phyloP scores from a whole-genome alignment of 768 basidiomycete species.

The Suillus variegatus region DNA sequence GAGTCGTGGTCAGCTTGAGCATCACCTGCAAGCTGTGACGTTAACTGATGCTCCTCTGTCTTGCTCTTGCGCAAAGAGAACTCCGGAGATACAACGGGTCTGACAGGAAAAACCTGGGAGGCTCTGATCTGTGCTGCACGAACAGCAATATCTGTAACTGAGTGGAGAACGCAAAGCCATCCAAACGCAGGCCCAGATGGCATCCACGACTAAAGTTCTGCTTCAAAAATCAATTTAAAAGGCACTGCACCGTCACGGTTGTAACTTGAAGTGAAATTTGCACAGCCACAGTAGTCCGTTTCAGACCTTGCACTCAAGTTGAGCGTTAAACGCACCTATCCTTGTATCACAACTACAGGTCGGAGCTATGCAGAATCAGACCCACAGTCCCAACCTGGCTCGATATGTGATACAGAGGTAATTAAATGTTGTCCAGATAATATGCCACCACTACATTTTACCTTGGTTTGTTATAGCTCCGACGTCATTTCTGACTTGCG shows the following conservation, averaged over 20 bases:
- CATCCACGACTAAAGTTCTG: slow-evolving; percentile 38
- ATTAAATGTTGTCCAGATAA: slow-evolving; percentile 1
- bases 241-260: background rate
- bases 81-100: background rate
- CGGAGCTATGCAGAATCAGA: slow-evolving; percentile 18
- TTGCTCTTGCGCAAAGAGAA: background rate
- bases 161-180: slow-evolving; percentile 68
- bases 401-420: slow-evolving; percentile 36
- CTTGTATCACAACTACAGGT: background rate
- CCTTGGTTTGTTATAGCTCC: slow-evolving; percentile 45
- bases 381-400: slow-evolving; percentile 29
- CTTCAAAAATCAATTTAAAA: background rate
- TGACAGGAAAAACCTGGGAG: slow-evolving; percentile 30
- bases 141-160: slow-evolving; percentile 58
- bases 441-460: background rate
- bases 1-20: background rate
- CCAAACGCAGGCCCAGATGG: slow-evolving; percentile 70
- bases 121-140: slow-evolving; percentile 64
- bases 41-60: background rate
- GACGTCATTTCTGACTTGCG: slow-evolving; percentile 74
- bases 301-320: background rate
- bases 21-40: background rate
- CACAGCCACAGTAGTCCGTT: slow-evolving; percentile 20
- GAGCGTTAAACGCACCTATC: background rate
- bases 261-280: background rate